These are phyloP conservation scores for Hymenoscyphus fraxineus DNA, from an alignment of 2,329 filamentous ascomycete species.

Conservation along the genomic window DNA sequence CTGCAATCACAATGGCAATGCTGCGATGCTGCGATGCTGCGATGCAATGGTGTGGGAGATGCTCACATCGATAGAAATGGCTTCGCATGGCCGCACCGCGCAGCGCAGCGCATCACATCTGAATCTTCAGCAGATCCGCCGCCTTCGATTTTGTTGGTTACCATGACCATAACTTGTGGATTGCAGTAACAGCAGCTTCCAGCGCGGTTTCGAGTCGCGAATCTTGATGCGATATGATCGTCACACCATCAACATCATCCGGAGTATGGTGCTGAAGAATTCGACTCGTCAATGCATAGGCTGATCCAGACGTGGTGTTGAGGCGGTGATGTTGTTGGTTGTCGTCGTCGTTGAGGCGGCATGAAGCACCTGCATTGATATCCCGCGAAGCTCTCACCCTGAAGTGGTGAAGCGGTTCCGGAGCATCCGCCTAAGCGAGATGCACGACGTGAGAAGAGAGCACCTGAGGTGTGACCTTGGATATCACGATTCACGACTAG, in stretches of 20 bases:
- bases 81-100: too few species aligned
- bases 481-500: not conserved
- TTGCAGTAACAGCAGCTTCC: not conserved
- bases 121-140: not conserved
- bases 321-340: not conserved
- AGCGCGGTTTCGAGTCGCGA: not conserved
- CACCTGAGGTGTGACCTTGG: too few species aligned
- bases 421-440: conserved; percentile 4
- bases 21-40: not conserved
- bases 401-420: not conserved
- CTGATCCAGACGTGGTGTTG: not conserved
- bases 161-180: too few species aligned
- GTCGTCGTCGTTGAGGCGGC: conserved; percentile 3
- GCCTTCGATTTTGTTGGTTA: not conserved
- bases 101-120: too few species aligned
- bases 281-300: not conserved
- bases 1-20: too few species aligned
- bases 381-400: not conserved
- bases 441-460: not conserved
- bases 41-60: not conserved
- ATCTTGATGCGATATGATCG: not conserved
- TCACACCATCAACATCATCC: not conserved
- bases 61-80: not conserved
- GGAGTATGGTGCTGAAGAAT: not conserved
- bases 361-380: not conserved